Conservation (phyloP, 192 early-diverging fungal species). For the Backusella tuberculispora region DNA sequence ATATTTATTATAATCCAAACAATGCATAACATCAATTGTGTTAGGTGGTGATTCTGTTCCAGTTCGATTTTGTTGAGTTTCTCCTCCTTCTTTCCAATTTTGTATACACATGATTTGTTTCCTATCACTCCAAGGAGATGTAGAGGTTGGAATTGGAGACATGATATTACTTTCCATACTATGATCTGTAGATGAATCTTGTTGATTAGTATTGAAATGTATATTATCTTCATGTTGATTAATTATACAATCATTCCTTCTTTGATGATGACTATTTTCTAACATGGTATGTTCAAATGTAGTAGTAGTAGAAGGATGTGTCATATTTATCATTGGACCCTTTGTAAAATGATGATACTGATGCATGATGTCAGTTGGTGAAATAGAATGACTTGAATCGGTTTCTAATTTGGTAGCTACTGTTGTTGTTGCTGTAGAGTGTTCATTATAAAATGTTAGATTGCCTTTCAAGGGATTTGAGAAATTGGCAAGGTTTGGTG, state of each 20-base stretch:
- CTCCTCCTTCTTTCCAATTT: not conserved
- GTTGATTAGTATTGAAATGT: not conserved
- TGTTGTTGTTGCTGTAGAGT: not conserved
- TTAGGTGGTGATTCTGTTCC: not conserved
- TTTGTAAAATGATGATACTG: not conserved
- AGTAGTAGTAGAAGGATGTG: not conserved
- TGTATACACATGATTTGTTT: not conserved
- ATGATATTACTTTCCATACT: too few species aligned
- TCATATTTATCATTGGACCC: slow-evolving; percentile 14
- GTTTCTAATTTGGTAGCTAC: not conserved
- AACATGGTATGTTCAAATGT: not conserved
- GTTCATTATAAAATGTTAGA: not conserved
- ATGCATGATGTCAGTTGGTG: slow-evolving; percentile 3
- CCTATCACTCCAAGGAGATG: not conserved
- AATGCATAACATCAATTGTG: not conserved
- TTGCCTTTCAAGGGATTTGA: not conserved
- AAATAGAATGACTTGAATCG: not conserved
- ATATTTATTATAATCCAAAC: not conserved
- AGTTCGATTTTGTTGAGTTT: not conserved
- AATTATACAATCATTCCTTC: not conserved
- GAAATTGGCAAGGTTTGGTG: not conserved
- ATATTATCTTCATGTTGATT: not conserved
- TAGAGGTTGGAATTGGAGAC: not conserved
- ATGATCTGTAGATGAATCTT: not conserved
- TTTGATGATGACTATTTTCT: too few species aligned